Evolutionary conservation across 2,329 filamentous ascomycete species (phyloP), one percentile per base, ranked within the genome.

Genomic region (Ascochyta clinopodiicola): DNA sequence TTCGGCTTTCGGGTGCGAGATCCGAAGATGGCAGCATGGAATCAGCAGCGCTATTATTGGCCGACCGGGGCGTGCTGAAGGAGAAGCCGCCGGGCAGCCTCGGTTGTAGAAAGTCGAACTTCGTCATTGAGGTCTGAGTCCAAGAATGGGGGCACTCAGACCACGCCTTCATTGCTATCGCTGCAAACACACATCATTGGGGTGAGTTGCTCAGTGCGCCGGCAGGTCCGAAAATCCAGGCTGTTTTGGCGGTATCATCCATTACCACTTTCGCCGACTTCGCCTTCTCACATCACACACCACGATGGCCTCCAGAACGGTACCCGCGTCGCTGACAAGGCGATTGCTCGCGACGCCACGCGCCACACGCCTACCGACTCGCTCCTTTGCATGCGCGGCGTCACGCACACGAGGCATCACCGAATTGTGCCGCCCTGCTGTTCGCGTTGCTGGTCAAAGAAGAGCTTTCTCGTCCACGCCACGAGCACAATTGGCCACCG

Each of bases 381-480:
- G 63, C 24, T 49, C 63, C n/a, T 59, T 71, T 27, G 45, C 58
- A 39, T 64, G 47, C 45, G 54, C 61, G 29, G 38, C 68, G 36
- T 60, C 52, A 42, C 59, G 43, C 34, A 57, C 60, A 44, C 63
- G 48, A 24, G 54, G 34, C 12, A 27, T 57, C n/a, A 66, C 59
- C 59, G 56, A 60, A 34, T 55, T 59, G 43, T 69, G 68, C 53
- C 63, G 68, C 31, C 74, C 74, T 17, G 73, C 72, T 39, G 22
- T 72, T 19, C 73, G 71, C 35, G 67, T 77, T 55, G 73, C 73
- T 17, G 73, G 74, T 17, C 75, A 77, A 56, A 61, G 74, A 60
- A 66, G 75, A 60, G 64, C 72, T 31, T 62, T 78, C 17, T 72
- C 72, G 19, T 69, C 66, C 13, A 72, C 74, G 25, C 57, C 67